These are phyloP conservation scores for Oryza nivara DNA, from an alignment of 176 grass and related monocot species.

Conservation along the genomic window DNA sequence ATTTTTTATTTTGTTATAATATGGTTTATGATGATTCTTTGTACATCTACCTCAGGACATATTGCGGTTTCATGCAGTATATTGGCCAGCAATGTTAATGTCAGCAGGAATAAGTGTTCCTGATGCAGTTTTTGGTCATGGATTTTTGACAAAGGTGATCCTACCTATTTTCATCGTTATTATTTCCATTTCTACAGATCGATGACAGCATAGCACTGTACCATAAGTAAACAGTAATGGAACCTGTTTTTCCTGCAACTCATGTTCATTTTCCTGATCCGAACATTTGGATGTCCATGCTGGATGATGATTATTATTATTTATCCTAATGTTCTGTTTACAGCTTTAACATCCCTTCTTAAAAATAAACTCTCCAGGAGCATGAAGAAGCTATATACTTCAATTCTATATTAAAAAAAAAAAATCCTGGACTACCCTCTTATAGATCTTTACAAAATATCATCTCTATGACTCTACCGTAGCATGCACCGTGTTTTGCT, in stretches of 20 bases:
- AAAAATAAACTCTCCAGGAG: neutral
- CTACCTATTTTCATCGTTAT: slow-evolving; percentile 23
- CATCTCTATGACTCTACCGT: neutral
- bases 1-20: neutral
- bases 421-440: neutral
- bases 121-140: slow-evolving; percentile 89
- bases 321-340: neutral
- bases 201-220: neutral
- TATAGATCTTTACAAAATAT: slow-evolving; percentile 8
- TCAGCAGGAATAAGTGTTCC: slow-evolving; percentile 88
- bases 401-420: neutral
- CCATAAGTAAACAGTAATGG: neutral
- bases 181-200: slow-evolving; percentile 6
- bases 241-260: slow-evolving; percentile 1
- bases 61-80: slow-evolving; percentile 94
- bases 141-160: slow-evolving; percentile 94
- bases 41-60: slow-evolving; percentile 67
- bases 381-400: neutral
- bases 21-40: slow-evolving; percentile 41
- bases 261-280: slow-evolving; percentile 4
- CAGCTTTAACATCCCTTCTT: neutral
- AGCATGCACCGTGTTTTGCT: neutral
- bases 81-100: slow-evolving; percentile 97
- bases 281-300: neutral
- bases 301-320: neutral